These are phyloP conservation scores for Mortierella sp. DNA, from an alignment of 371 early-diverging fungal species.

Conservation along the genomic window DNA sequence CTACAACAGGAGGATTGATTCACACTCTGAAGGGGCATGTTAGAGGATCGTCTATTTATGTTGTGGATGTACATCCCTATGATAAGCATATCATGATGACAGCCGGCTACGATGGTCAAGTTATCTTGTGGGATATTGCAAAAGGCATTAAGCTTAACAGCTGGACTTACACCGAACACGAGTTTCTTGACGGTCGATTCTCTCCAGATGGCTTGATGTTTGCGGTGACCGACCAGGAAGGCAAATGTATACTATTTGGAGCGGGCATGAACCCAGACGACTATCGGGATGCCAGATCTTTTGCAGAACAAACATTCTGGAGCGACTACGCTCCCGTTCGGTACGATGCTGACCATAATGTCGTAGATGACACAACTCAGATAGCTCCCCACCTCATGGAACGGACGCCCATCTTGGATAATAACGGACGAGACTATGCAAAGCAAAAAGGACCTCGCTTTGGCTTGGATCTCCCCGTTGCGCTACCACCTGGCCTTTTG, in stretches of 20 bases:
- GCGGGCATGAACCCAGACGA: conserved; percentile 69
- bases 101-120: conserved; percentile 89
- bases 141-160: conserved; percentile 60
- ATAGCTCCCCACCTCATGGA: conserved; percentile 77
- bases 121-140: conserved; percentile 84
- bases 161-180: conserved; percentile 59
- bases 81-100: conserved; percentile 79
- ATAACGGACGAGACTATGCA: conserved; percentile 77
- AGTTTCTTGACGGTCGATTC: conserved; percentile 68
- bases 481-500: conserved; percentile 61
- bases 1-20: conserved; percentile 67
- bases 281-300: conserved; percentile 69
- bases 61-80: conserved; percentile 81
- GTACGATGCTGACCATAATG: conserved; percentile 72
- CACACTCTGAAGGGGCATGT: conserved; percentile 71
- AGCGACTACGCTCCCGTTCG: conserved; percentile 78
- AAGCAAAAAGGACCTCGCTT: conserved; percentile 71
- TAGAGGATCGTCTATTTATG: conserved; percentile 73
- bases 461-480: conserved; percentile 68
- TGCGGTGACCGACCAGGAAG: conserved; percentile 77
- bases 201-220: conserved; percentile 70
- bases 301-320: conserved; percentile 81
- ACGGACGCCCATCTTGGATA: conserved; percentile 73
- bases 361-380: conserved; percentile 73
- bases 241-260: conserved; percentile 77